phyloP scores from a whole-genome alignment of 495 filamentous ascomycete species.

The Astrothelium subdiscretum region DNA sequence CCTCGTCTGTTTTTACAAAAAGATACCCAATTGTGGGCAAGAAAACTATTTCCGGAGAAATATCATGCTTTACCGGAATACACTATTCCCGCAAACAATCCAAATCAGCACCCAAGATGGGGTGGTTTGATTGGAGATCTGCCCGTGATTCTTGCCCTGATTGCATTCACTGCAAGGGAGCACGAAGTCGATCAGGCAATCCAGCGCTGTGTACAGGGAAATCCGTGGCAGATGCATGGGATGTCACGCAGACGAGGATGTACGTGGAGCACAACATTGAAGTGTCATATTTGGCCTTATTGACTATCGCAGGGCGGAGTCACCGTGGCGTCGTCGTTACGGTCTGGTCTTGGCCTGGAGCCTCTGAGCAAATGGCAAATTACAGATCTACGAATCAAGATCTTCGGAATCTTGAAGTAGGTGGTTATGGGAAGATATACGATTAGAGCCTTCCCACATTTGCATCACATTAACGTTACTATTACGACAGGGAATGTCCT shows the following conservation, averaged over 20 bases:
- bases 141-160: slow-evolving; percentile 21
- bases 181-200: neutral
- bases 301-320: neutral
- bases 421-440: neutral
- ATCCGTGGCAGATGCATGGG: neutral
- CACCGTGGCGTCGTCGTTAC: neutral
- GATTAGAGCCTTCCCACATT: neutral
- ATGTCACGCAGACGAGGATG: neutral
- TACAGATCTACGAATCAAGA: neutral
- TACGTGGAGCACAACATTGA: neutral
- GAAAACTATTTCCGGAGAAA: slow-evolving; percentile 20
- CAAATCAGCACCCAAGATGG: neutral
- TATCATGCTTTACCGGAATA: slow-evolving; percentile 10
- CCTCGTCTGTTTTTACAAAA: slow-evolving; percentile 10
- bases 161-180: slow-evolving; percentile 15
- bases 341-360: neutral
- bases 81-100: neutral
- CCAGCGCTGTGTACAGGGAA: neutral
- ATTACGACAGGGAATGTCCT: neutral
- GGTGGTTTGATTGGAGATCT: slow-evolving; percentile 25
- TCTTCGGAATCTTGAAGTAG: neutral
- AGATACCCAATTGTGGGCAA: slow-evolving; percentile 14
- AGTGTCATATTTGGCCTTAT: neutral
- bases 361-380: neutral
- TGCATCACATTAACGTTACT: neutral